Evolutionary conservation across 257 asterid species (phyloP).

Genomic region (Coffea eugenioides): DNA sequence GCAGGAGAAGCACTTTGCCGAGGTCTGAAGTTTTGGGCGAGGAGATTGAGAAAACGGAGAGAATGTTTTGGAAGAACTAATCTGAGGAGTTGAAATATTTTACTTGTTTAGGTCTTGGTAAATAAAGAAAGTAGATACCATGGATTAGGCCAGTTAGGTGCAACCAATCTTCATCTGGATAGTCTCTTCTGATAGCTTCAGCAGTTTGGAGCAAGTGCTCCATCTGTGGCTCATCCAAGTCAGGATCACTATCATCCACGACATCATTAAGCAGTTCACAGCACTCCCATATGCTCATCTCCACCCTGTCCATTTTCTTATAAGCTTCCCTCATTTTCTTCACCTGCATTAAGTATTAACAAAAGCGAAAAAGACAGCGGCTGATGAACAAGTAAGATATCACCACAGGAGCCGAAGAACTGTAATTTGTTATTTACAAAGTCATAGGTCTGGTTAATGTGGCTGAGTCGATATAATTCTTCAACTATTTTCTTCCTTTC

Average conservation of each 20-base stretch:
- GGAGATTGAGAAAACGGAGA: neutral
- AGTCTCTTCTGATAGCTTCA: constrained; percentile 48
- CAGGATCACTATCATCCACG: constrained; percentile 52
- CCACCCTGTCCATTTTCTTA: constrained; percentile 29
- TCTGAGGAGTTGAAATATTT: neutral
- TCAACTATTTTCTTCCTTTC: constrained; percentile 22
- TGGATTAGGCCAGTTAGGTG: constrained; percentile 46
- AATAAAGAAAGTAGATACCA: constrained; percentile 19
- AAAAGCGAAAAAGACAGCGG: neutral
- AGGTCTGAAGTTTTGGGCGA: constrained; percentile 24
- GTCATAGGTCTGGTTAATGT: constrained; percentile 34
- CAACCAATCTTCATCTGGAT: constrained; percentile 49
- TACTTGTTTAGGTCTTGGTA: neutral
- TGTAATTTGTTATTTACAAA: constrained; percentile 14
- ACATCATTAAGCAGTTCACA: constrained; percentile 44
- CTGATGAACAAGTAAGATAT: neutral
- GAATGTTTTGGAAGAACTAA: neutral
- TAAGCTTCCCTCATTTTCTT: constrained; percentile 33
- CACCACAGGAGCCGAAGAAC: neutral
- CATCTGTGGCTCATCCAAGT: constrained; percentile 49
- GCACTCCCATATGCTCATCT: constrained; percentile 56
- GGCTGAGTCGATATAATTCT: constrained; percentile 27
- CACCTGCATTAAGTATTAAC: constrained; percentile 25
- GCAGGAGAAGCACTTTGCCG: constrained; percentile 42
- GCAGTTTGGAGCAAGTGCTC: constrained; percentile 44